Evolutionary conservation across 2,329 filamentous ascomycete genomes (phyloP).

Genomic region (Graphilbum fragrans): DNA sequence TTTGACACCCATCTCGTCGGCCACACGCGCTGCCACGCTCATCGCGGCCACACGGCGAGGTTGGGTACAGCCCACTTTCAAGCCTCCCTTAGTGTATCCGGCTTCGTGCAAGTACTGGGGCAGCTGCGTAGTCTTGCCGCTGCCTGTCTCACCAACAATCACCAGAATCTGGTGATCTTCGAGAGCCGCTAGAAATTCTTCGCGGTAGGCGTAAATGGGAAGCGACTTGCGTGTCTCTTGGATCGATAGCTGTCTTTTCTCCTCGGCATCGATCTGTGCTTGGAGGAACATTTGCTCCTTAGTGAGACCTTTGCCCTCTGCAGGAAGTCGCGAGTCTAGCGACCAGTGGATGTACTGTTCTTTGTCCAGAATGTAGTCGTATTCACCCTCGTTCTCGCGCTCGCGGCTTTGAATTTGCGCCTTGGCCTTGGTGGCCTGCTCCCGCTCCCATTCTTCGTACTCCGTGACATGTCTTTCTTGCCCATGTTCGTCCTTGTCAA

Average conservation of each 20-base stretch:
- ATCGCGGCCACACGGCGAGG: slow-evolving; percentile 92
- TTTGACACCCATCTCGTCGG: slow-evolving; percentile 84
- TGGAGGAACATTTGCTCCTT: slow-evolving; percentile 70
- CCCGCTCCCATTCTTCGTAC: slow-evolving; percentile 89
- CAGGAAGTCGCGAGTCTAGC: slow-evolving; percentile 59
- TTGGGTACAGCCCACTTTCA: slow-evolving; percentile 88
- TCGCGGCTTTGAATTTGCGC: slow-evolving; percentile 69
- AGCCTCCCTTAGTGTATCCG: slow-evolving; percentile 71
- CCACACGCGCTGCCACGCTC: slow-evolving; percentile 92
- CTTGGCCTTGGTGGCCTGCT: slow-evolving; percentile 79
- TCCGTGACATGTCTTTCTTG: slow-evolving; percentile 86
- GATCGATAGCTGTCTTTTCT: slow-evolving; percentile 77
- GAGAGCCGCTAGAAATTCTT: slow-evolving; percentile 79
- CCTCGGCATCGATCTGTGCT: slow-evolving; percentile 75
- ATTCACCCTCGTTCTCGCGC: slow-evolving; percentile 67
- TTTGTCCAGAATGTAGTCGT: slow-evolving; percentile 88
- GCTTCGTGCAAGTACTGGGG: slow-evolving; percentile 90
- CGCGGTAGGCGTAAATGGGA: slow-evolving; percentile 79
- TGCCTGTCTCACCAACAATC: slow-evolving; percentile 88
- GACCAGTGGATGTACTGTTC: slow-evolving; percentile 79
- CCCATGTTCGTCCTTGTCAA: slow-evolving; percentile 76
- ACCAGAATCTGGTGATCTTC: slow-evolving; percentile 77
- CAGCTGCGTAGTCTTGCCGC: slow-evolving; percentile 90
- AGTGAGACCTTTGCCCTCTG: slow-evolving; percentile 58
- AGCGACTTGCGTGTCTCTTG: slow-evolving; percentile 84